Conservation (phyloP, 768 basidiomycete genomes). For the Hericium coralloides region DNA sequence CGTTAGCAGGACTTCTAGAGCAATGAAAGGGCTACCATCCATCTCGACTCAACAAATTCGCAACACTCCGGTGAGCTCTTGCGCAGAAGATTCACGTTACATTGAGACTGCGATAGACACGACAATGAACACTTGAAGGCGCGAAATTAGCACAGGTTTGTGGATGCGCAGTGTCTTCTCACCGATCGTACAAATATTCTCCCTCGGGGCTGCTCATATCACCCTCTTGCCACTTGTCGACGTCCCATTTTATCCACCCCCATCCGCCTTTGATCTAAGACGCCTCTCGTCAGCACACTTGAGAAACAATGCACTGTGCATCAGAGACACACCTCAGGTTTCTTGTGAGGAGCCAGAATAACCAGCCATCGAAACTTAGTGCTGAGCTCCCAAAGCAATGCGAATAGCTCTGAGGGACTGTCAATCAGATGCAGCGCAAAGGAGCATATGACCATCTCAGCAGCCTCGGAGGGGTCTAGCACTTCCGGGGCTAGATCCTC, state of each 20-base stretch:
- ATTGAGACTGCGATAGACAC: conserved; percentile 40
- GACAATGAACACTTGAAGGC: conserved; percentile 37
- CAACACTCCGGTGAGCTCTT: neutral
- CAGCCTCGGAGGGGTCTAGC: conserved; percentile 1
- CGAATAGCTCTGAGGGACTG: conserved; percentile 50
- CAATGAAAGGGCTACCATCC: neutral
- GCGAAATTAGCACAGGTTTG: neutral
- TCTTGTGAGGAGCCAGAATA: conserved; percentile 68
- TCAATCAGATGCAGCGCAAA: conserved; percentile 68
- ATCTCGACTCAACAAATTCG: neutral
- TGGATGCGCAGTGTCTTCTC: conserved; percentile 2
- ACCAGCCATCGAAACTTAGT: conserved; percentile 56
- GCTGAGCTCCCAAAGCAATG: conserved; percentile 56
- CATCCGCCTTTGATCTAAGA: conserved; percentile 54
- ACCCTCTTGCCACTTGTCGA: conserved; percentile 36
- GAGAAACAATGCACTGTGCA: neutral
- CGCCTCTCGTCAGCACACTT: neutral
- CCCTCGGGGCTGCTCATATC: conserved; percentile 31
- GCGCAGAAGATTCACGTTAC: neutral
- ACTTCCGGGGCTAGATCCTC: neutral
- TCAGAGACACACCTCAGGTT: conserved; percentile 45
- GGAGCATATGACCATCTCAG: conserved; percentile 64
- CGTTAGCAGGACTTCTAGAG: too few relatives aligned
- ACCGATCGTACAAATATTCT: conserved; percentile 44
- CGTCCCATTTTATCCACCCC: conserved; percentile 60